These are phyloP conservation scores for Immersiella caudata DNA, from an alignment of 495 filamentous ascomycete genomes.

Conservation along the genomic window DNA sequence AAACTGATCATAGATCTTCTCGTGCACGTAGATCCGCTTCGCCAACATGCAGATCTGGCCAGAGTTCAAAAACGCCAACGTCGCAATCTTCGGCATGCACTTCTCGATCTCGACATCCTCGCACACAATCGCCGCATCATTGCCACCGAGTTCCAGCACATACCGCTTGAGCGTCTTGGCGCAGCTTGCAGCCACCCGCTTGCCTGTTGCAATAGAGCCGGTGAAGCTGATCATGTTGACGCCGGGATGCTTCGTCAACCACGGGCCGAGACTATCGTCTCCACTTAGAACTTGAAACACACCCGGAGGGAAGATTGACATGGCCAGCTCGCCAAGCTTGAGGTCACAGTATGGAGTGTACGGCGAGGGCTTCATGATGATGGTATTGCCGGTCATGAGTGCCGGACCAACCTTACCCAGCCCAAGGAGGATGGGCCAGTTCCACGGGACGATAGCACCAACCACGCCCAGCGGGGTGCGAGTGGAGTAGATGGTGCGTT, in stretches of 20 bases:
- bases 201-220: constrained; percentile 54
- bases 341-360: constrained; percentile 68
- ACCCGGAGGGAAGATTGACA: constrained; percentile 62
- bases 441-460: constrained; percentile 62
- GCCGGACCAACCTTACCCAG: constrained; percentile 57
- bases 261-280: constrained; percentile 62
- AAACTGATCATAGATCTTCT: constrained; percentile 65
- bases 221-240: constrained; percentile 41
- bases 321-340: constrained; percentile 65
- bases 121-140: constrained; percentile 69
- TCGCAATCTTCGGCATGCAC: constrained; percentile 54
- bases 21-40: constrained; percentile 71
- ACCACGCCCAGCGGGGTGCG: constrained; percentile 56
- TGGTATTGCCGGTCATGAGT: constrained; percentile 59
- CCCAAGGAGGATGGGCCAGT: constrained; percentile 59
- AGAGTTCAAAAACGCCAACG: constrained; percentile 58
- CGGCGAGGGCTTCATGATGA: constrained; percentile 64
- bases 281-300: constrained; percentile 68
- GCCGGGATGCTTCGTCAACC: constrained; percentile 57
- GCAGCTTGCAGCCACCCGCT: constrained; percentile 57
- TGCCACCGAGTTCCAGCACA: constrained; percentile 61
- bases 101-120: constrained; percentile 65
- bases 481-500: constrained; percentile 46
- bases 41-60: constrained; percentile 56
- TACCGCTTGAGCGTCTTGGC: constrained; percentile 61